Percentiles rank a stretch among this genome's conserved stretches.
Evolutionary conservation across 495 filamentous ascomycete species (phyloP).

Genomic region (Hyphodiscus hymeniophilus): DNA sequence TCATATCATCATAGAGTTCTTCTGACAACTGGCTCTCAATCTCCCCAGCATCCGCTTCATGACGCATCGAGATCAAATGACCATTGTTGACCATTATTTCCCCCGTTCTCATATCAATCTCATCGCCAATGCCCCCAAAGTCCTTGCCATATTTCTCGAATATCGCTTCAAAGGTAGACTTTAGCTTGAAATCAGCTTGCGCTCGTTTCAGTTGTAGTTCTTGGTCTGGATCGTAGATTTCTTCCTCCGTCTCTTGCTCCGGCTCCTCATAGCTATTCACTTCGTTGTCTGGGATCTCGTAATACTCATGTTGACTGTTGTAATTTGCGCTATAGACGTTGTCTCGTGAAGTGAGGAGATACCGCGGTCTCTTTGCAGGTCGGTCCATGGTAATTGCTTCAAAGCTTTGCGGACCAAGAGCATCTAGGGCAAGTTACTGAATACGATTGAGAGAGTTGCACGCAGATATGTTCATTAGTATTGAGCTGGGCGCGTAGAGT

Average conservation of each 20-base stretch:
- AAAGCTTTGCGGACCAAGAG: not conserved
- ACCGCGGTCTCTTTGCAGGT: slow-evolving; percentile 48
- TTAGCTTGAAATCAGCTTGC: slow-evolving; percentile 58
- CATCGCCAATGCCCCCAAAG: slow-evolving; percentile 73
- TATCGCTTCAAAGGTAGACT: slow-evolving; percentile 75
- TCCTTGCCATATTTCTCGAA: slow-evolving; percentile 82
- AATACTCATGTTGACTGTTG: slow-evolving; percentile 8
- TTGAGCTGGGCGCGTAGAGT: no score
- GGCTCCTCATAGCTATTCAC: slow-evolving; percentile 24
- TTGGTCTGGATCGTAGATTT: slow-evolving; percentile 36
- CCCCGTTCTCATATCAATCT: slow-evolving; percentile 70
- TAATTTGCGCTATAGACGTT: slow-evolving; percentile 9
- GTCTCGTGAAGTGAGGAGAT: slow-evolving; percentile 29
- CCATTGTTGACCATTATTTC: slow-evolving; percentile 82
- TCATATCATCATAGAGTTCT: slow-evolving; percentile 7
- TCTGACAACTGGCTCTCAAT: not conserved
- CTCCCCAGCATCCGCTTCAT: slow-evolving; percentile 40
- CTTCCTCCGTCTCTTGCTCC: slow-evolving; percentile 31
- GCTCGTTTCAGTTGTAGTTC: slow-evolving; percentile 45
- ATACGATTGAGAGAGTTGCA: no score
- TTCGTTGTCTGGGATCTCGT: slow-evolving; percentile 18
- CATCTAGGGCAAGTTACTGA: not conserved
- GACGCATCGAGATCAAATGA: slow-evolving; percentile 54
- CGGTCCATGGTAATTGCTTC: slow-evolving; percentile 39
- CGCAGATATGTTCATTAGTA: no score